These are phyloP conservation scores for Acacia acuminata DNA, from an alignment of 306 rosid genomes.

Conservation along the genomic window DNA sequence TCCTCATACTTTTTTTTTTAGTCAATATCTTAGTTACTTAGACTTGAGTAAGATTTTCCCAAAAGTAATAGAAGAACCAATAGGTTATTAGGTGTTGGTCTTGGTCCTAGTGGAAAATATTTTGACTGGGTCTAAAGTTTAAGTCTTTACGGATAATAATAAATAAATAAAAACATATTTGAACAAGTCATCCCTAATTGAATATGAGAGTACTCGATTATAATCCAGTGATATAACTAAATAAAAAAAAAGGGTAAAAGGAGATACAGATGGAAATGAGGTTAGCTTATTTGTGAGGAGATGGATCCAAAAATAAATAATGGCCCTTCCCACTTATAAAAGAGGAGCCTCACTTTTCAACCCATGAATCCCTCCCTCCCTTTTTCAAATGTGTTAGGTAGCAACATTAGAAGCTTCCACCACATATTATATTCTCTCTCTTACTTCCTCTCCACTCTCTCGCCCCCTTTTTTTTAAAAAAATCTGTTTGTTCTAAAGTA, in stretches of 20 bases:
- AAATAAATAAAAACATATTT: too few relatives aligned
- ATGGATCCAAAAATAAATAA: constrained; percentile 32
- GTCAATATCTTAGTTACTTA: too few relatives aligned
- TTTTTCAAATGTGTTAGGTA: constrained; percentile 58
- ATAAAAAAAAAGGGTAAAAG: neutral
- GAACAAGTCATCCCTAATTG: too few relatives aligned
- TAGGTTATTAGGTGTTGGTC: too few relatives aligned
- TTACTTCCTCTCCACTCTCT: neutral
- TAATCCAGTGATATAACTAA: too few relatives aligned
- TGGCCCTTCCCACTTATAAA: constrained; percentile 39
- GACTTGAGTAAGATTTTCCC: too few relatives aligned
- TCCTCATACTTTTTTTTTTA: too few relatives aligned
- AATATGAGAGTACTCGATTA: too few relatives aligned
- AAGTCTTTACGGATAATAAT: too few relatives aligned
- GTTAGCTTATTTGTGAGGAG: constrained; percentile 35
- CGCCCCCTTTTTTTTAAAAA: neutral
- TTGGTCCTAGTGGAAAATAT: too few relatives aligned
- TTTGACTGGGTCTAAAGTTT: neutral
- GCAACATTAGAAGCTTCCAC: constrained; percentile 54
- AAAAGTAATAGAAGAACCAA: too few relatives aligned
- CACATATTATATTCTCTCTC: constrained; percentile 22
- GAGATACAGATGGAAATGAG: neutral
- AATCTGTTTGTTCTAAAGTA: neutral
- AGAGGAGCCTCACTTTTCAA: constrained; percentile 48
- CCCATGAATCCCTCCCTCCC: constrained; percentile 38